phyloP scores from a whole-genome alignment of 1,284 basidiomycete species.

The Cryptococcus sp. region DNA sequence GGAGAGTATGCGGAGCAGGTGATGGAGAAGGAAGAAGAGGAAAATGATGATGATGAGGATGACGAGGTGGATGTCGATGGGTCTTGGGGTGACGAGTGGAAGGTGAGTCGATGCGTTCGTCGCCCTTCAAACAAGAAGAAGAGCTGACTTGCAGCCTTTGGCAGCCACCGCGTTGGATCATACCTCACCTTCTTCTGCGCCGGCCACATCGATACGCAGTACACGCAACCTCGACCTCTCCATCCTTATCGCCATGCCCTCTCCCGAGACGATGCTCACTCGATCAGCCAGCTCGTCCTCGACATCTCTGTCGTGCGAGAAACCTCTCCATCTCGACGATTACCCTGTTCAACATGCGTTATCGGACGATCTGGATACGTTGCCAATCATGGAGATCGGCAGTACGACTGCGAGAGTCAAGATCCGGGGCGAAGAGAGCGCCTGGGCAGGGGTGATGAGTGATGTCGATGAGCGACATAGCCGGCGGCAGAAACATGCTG shows the following conservation, averaged over 20 bases:
- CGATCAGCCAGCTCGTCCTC: background rate
- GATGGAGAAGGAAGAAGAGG: background rate
- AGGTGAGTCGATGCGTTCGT: conserved; percentile 2
- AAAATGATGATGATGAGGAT: conserved; percentile 1
- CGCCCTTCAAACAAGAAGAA: too few relatives aligned
- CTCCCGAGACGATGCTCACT: conserved; percentile 1
- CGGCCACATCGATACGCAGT: background rate
- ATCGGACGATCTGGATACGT: background rate
- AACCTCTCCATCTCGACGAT: conserved; percentile 4
- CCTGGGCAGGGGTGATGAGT: background rate
- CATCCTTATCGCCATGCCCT: conserved; percentile 15
- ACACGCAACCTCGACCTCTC: conserved; percentile 6
- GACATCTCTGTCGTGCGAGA: conserved; percentile 2
- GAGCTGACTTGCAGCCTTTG: conserved; percentile 9
- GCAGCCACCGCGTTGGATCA: conserved; percentile 3
- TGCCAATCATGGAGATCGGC: conserved; percentile 6
- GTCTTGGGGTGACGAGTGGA: conserved; percentile 6
- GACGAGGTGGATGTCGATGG: conserved; percentile 4
- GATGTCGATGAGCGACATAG: background rate
- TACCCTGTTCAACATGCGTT: background rate
- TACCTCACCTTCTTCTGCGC: background rate
- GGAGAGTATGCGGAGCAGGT: background rate
- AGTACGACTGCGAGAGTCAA: background rate
- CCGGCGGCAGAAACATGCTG: background rate
- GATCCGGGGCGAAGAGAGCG: background rate